phyloP scores from a whole-genome alignment of 192 early-diverging fungal genomes.

The Rhizophagus sp. region DNA sequence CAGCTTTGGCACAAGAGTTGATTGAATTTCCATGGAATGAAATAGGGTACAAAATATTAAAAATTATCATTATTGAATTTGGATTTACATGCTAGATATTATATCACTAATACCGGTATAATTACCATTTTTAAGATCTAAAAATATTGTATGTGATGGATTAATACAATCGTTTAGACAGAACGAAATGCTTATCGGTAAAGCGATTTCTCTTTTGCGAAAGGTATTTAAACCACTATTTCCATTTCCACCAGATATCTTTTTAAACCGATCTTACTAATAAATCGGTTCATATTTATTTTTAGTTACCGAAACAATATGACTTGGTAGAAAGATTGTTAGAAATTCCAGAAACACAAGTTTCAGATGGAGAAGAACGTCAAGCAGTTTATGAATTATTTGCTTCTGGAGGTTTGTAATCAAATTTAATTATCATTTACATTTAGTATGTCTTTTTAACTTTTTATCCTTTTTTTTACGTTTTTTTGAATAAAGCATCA shows the following conservation, averaged over 20 bases:
- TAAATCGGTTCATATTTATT: not conserved
- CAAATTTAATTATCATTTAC: not conserved
- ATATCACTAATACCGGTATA: not conserved
- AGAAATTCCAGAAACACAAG: constrained; percentile 37
- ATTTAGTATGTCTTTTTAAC: not conserved
- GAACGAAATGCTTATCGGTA: constrained; percentile 50
- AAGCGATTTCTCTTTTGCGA: constrained; percentile 54
- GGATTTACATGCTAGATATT: not conserved
- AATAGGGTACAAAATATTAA: constrained; percentile 34
- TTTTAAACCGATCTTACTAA: too few species aligned
- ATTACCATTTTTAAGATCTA: constrained; percentile 19
- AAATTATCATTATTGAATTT: not conserved
- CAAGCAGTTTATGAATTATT: constrained; percentile 59
- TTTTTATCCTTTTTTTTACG: not conserved
- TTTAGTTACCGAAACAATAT: constrained; percentile 62
- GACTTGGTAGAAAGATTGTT: constrained; percentile 57
- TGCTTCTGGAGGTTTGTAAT: constrained; percentile 47
- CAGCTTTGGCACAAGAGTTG: constrained; percentile 39
- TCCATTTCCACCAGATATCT: not conserved
- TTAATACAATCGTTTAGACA: constrained; percentile 41
- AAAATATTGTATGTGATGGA: constrained; percentile 37
- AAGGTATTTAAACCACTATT: constrained; percentile 42
- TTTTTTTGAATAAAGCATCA: constrained; percentile 27
- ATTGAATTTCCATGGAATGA: constrained; percentile 49
- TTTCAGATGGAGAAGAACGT: constrained; percentile 55